phyloP scores from a whole-genome alignment of 495 filamentous ascomycete genomes.

The Diplogelasinospora grovesii region DNA sequence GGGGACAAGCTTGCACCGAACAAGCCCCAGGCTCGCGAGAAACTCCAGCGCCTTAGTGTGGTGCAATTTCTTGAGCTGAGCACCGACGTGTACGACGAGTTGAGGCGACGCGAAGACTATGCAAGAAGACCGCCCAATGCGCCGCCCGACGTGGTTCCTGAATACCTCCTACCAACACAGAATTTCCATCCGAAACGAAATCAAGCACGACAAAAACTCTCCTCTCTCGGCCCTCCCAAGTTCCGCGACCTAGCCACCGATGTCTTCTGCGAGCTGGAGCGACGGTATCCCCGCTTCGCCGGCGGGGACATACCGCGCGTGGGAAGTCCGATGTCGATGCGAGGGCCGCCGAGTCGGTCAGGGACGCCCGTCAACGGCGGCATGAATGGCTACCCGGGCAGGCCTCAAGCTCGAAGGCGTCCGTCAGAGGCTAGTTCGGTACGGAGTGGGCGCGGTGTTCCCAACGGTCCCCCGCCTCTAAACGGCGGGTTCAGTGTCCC shows the following conservation, averaged over 20 bases:
- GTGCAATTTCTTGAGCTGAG: conserved; percentile 96
- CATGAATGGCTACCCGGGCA: conserved; percentile 35
- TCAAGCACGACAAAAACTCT: conserved; percentile 88
- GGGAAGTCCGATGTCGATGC: conserved; percentile 59
- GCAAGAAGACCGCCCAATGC: conserved; percentile 46
- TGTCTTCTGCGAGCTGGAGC: conserved; percentile 89
- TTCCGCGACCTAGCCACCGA: conserved; percentile 92
- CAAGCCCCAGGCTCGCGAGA: conserved; percentile 86
- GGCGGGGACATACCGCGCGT: conserved; percentile 58
- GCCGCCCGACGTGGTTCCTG: conserved; percentile 44
- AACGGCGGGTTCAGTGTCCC: conserved; percentile 41
- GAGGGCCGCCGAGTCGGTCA: conserved; percentile 47
- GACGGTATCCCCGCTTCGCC: conserved; percentile 78
- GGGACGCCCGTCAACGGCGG: conserved; percentile 49
- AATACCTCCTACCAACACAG: conserved; percentile 70
- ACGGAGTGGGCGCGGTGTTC: conserved; percentile 26
- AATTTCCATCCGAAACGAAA: conserved; percentile 96
- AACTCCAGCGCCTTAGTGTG: conserved; percentile 77
- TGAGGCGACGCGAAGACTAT: conserved; percentile 71
- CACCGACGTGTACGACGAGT: conserved; percentile 95
- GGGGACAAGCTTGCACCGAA: conserved; percentile 73
- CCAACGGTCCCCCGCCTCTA: conserved; percentile 21
- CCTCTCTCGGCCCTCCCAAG: conserved; percentile 71
- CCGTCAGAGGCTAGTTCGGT: conserved; percentile 52
- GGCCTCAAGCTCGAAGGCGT: conserved; percentile 35